Evolutionary conservation across 208 protist genomes (phyloP).

Genomic region (Wallacemonas sp.): DNA sequence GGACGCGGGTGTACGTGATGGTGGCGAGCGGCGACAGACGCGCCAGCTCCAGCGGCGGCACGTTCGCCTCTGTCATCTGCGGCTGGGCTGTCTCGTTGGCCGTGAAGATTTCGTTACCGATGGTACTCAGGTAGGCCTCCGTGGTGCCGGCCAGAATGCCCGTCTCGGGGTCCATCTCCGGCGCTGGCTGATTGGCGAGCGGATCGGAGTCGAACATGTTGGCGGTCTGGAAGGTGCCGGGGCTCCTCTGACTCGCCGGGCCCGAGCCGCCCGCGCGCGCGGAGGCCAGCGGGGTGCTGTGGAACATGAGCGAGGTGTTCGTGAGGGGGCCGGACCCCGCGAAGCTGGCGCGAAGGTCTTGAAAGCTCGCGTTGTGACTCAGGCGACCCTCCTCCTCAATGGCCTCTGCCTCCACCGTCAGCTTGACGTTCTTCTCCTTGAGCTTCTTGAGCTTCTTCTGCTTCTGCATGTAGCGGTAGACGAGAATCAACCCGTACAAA

Average conservation of each 20-base stretch:
- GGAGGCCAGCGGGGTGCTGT: constrained; percentile 9
- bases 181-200: neutral
- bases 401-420: constrained; percentile 46
- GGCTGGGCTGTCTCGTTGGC: constrained; percentile 36
- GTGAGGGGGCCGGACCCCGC: constrained; percentile 9
- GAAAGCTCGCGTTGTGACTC: constrained; percentile 40
- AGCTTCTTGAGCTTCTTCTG: constrained; percentile 33
- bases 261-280: constrained; percentile 6
- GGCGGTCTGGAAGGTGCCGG: constrained; percentile 6
- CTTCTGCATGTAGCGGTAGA: constrained; percentile 38
- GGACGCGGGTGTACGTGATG: constrained; percentile 63
- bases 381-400: constrained; percentile 42
- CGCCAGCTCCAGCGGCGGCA: constrained; percentile 50
- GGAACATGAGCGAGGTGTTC: constrained; percentile 13
- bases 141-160: constrained; percentile 38
- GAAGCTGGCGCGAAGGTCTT: constrained; percentile 45
- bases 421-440: constrained; percentile 35
- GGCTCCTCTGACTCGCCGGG: neutral
- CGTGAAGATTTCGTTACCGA: constrained; percentile 39
- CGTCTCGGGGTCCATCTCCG: constrained; percentile 10
- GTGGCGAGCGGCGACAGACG: constrained; percentile 56
- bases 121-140: constrained; percentile 53
- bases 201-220: constrained; percentile 12
- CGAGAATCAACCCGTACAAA: constrained; percentile 41
- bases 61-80: constrained; percentile 47